A percentile compares a stretch with the other conserved stretches of the same genome.
Evolutionary conservation across 257 asterid species (phyloP).

Genomic region (Solanum commersonii): DNA sequence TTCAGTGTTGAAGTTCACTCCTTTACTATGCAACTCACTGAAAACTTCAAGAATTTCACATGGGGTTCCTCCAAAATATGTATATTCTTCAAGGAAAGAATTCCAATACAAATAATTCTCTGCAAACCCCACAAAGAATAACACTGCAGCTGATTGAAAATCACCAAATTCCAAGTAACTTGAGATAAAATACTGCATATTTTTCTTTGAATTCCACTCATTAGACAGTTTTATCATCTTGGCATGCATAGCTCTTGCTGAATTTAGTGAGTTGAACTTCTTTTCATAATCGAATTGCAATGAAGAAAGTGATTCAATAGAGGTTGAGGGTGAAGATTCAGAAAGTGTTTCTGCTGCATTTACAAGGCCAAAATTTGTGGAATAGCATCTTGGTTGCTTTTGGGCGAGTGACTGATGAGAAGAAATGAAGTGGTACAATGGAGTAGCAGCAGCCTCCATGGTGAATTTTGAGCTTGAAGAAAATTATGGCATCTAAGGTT

Average conservation of each 20-base stretch:
- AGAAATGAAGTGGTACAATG: constrained; percentile 18
- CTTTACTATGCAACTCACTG: constrained; percentile 24
- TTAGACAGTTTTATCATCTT: constrained; percentile 37
- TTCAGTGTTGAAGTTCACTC: constrained; percentile 32
- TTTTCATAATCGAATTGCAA: background rate
- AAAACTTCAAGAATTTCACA: constrained; percentile 42
- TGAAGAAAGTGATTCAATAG: constrained; percentile 12
- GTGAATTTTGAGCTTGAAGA: background rate
- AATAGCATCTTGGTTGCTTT: constrained; percentile 4
- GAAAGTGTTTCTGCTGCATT: constrained; percentile 19
- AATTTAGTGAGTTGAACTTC: constrained; percentile 15
- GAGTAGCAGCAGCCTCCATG: constrained; percentile 34
- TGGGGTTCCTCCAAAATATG: constrained; percentile 37
- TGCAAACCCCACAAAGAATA: constrained; percentile 34
- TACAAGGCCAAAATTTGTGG: constrained; percentile 14
- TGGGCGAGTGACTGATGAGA: constrained; percentile 1
- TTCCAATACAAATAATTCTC: constrained; percentile 36
- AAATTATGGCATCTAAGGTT: background rate
- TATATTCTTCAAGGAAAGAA: constrained; percentile 34
- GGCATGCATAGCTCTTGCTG: constrained; percentile 47
- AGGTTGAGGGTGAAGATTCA: constrained; percentile 14
- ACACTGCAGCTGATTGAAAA: constrained; percentile 36
- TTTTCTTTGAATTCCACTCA: constrained; percentile 10
- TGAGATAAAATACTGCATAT: constrained; percentile 35
- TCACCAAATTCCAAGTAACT: constrained; percentile 36